Evolutionary conservation across 805 yeast genomes (phyloP).

Genomic region (Pichia paraexigua): DNA sequence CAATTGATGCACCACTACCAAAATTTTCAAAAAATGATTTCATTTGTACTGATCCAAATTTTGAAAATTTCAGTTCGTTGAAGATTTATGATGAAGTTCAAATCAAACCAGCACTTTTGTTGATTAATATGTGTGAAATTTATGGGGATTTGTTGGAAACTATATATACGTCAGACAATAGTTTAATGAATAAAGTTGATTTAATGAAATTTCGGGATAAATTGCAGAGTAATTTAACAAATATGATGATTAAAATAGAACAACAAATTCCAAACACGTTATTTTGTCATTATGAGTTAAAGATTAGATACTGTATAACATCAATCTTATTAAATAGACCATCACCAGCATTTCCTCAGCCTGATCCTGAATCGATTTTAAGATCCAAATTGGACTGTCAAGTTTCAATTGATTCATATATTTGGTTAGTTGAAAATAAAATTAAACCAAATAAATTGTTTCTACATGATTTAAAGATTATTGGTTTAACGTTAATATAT

Average conservation of each 20-base stretch:
- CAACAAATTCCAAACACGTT: slow-evolving; percentile 14
- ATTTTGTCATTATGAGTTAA: slow-evolving; percentile 15
- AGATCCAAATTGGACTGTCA: slow-evolving; percentile 16
- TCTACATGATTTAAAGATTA: slow-evolving; percentile 16
- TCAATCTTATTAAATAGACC: slow-evolving; percentile 17
- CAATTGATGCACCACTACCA: slow-evolving; percentile 22
- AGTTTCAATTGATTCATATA: slow-evolving; percentile 14
- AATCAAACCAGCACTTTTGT: slow-evolving; percentile 16
- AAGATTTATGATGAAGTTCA: slow-evolving; percentile 13
- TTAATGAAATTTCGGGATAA: slow-evolving; percentile 7
- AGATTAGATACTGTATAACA: slow-evolving; percentile 14
- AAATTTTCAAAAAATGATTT: slow-evolving; percentile 15
- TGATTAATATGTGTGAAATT: slow-evolving; percentile 16
- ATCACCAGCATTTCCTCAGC: slow-evolving; percentile 17
- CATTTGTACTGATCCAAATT: slow-evolving; percentile 1
- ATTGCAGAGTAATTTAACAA: slow-evolving; percentile 12
- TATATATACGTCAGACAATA: slow-evolving; percentile 16
- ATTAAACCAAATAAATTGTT: slow-evolving; percentile 16
- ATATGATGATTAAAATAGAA: slow-evolving; percentile 16
- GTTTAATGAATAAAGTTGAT: slow-evolving; percentile 3
- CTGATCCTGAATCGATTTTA: slow-evolving; percentile 12
- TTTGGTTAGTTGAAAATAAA: slow-evolving; percentile 8
- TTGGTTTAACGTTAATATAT: slow-evolving; percentile 19
- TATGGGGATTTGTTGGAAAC: slow-evolving; percentile 21
- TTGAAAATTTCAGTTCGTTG: not conserved